Percentiles rank a stretch among this genome's conserved stretches.
These are phyloP conservation scores for Aspergillus sclerotioniger DNA, from an alignment of 495 filamentous ascomycete genomes.

Conservation along the genomic window DNA sequence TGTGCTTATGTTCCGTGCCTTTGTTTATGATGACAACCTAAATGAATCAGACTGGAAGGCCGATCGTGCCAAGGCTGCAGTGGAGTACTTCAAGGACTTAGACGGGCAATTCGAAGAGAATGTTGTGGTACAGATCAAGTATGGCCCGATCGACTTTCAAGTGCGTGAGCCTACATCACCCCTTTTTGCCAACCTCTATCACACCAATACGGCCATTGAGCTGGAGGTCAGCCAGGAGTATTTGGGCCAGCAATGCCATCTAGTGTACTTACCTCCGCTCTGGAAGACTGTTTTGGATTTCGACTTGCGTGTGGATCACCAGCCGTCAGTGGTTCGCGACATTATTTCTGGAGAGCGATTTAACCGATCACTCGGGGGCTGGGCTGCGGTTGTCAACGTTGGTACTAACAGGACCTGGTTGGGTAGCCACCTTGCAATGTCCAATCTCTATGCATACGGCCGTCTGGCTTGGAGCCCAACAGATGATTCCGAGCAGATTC, in stretches of 20 bases:
- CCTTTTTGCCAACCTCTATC: conserved; percentile 60
- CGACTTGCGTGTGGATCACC: conserved; percentile 59
- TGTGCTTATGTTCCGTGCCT: conserved; percentile 69
- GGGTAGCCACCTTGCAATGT: conserved; percentile 66
- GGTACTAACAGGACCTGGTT: conserved; percentile 67
- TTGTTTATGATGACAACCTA: conserved; percentile 63
- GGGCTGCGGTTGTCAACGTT: conserved; percentile 67
- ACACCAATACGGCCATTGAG: conserved; percentile 62
- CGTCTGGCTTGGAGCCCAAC: conserved; percentile 62
- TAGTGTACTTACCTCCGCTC: conserved; percentile 64
- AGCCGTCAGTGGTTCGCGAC: conserved; percentile 52
- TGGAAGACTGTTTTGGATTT: conserved; percentile 69
- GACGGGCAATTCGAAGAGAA: conserved; percentile 69
- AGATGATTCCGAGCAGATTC: conserved; percentile 41
- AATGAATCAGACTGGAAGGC: conserved; percentile 59
- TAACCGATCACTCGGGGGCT: conserved; percentile 57
- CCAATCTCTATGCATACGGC: conserved; percentile 71
- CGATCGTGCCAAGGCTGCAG: conserved; percentile 68
- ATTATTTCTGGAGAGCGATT: conserved; percentile 60
- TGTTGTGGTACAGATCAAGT: conserved; percentile 71
- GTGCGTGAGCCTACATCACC: conserved; percentile 69
- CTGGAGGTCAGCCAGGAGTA: conserved; percentile 69
- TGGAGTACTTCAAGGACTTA: conserved; percentile 62
- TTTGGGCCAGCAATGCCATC: conserved; percentile 66
- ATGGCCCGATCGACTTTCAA: conserved; percentile 75